Evolutionary conservation across 176 grass and related monocot species (phyloP), one percentile per base, ranked within the genome.

Genomic region (Thinopyrum elongatum): DNA sequence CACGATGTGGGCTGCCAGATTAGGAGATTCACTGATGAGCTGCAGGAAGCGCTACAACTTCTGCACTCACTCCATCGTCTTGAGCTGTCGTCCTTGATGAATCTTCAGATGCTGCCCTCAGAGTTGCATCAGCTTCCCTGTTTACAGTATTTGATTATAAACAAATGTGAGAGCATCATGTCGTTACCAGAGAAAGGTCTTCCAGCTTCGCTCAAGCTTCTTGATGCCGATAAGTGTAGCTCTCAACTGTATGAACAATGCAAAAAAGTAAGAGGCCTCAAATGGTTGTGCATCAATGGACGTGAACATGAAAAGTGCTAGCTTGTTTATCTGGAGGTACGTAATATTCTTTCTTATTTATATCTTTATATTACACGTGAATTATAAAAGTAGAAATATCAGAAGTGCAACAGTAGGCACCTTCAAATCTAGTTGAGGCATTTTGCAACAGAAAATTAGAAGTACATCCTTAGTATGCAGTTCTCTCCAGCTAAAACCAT

Each of bases 171-270:
- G 79, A 66, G 27, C 7, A 51, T 82, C 63, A 69, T 4, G 19
- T 69, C 79, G 26, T 7, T 82, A 10, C 79, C 79, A 3, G 2
- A 66, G 6, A 34, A 66, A 3, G 79, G 79, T 51, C 79, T 82
- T 69, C 79, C 79, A 51, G 28, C 27, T 67, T 82, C 79, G 6
- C 79, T 82, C 10, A 53, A 82, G 63, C 41, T 67, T 66, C 63
- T 82, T 5, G 41, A 82, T 46, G 63, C 49, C 3, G 63, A 68
- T 33, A 4, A 7, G 10, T 67, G 63, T 69, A 82, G 79, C 28
- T 2, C 42, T 4, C 42, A 82, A 23, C 41, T 82, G 14, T 67
- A 82, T 82, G 79, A 69, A 11, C 62, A 67, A 34, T 82, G 79
- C 42, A n/a, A 21, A 34, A 2, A 68, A 23, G 63, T 82, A 69